phyloP scores from a whole-genome alignment of 2,329 filamentous ascomycete species.

The Exophiala bonariae region DNA sequence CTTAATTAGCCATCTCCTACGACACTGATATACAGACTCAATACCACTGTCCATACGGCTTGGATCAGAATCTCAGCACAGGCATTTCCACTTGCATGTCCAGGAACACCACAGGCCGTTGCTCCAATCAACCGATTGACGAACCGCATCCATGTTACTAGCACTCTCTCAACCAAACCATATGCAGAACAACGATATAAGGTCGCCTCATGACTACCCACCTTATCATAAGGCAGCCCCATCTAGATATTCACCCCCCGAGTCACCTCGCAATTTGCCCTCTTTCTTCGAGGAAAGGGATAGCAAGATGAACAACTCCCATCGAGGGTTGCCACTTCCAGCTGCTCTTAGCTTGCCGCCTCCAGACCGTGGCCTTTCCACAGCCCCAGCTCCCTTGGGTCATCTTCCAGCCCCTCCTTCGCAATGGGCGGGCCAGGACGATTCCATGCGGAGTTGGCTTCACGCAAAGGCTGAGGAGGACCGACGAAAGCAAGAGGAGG shows the following conservation, averaged over 20 bases:
- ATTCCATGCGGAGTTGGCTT: conserved; percentile 71
- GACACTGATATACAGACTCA: conserved; percentile 10
- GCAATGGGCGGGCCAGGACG: conserved; percentile 67
- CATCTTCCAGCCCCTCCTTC: conserved; percentile 64
- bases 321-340: conserved; percentile 70
- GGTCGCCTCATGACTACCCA: conserved; percentile 51
- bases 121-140: conserved; percentile 17
- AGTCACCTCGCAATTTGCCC: conserved; percentile 34
- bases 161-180: conserved; percentile 47
- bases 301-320: conserved; percentile 66
- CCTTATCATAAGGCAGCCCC: conserved; percentile 38
- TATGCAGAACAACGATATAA: conserved; percentile 48
- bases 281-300: conserved; percentile 33
- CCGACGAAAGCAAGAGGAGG: conserved; percentile 70
- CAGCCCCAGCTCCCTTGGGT: conserved; percentile 41
- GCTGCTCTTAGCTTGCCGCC: conserved; percentile 32
- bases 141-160: conserved; percentile 48
- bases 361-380: conserved; percentile 25
- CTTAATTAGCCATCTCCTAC: conserved; percentile 11
- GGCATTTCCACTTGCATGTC: conserved; percentile 12
- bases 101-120: conserved; percentile 19
- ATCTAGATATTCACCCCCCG: conserved; percentile 43
- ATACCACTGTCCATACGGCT: not conserved
- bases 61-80: conserved; percentile 5
- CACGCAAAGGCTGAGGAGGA: conserved; percentile 73